A percentile compares a stretch with the other conserved stretches of the same genome.
Conservation (phyloP, 768 basidiomycete species). For the Melanogaster broomeanus region DNA sequence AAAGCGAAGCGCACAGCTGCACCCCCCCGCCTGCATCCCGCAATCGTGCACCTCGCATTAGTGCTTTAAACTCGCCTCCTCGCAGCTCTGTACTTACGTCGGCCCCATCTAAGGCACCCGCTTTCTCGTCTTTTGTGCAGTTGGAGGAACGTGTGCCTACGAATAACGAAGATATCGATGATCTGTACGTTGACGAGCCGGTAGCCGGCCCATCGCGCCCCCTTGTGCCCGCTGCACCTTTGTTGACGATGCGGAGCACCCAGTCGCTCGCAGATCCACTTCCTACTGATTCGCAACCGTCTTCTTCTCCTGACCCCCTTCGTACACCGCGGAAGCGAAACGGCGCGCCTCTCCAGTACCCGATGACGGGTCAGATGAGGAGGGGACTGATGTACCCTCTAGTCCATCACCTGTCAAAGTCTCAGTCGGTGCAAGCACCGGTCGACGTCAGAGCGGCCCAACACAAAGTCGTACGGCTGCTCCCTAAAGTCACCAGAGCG, state of each 20-base stretch:
- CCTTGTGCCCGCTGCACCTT: conserved; percentile 17
- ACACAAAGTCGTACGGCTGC: not conserved
- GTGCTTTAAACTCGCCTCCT: conserved; percentile 19
- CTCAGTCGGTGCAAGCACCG: conserved; percentile 7
- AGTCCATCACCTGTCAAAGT: conserved; percentile 35
- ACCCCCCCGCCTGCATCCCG: conserved; percentile 8
- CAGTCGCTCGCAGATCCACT: conserved; percentile 10
- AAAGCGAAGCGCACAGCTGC: conserved; percentile 40
- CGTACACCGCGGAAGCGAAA: conserved; percentile 35
- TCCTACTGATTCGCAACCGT: conserved; percentile 10
- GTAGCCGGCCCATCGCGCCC: conserved; percentile 27
- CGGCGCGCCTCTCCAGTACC: conserved; percentile 9
- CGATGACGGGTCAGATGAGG: conserved; percentile 2
- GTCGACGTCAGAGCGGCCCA: conserved; percentile 1
- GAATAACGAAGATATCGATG: conserved; percentile 33
- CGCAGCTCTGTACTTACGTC: conserved; percentile 18
- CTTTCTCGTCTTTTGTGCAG: conserved; percentile 34
- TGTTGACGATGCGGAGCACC: conserved; percentile 23
- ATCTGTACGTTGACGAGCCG: conserved; percentile 36
- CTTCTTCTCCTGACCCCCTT: conserved; percentile 23
- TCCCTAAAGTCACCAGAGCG: conserved; percentile 10
- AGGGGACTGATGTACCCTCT: conserved; percentile 16
- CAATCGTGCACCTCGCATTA: conserved; percentile 9
- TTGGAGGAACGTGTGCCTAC: conserved; percentile 36
- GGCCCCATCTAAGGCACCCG: conserved; percentile 12